These are phyloP conservation scores for Helotiales sp. DNA, from an alignment of 2,329 filamentous ascomycete genomes.

Conservation along the genomic window DNA sequence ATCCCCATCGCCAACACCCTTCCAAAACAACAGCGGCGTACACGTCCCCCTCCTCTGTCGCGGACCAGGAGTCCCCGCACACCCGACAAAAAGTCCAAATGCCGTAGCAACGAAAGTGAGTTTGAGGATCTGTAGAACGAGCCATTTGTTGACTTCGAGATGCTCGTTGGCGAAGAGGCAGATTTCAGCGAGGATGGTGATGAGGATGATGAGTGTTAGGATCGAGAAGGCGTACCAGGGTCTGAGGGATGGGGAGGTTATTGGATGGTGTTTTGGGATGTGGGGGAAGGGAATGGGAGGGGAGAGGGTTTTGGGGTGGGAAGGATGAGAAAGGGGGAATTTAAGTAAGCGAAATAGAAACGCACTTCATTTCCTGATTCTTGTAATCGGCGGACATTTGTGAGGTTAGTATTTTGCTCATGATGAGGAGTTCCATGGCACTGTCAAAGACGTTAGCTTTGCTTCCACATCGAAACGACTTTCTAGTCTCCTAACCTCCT, in stretches of 20 bases:
- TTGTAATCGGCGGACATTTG: not conserved
- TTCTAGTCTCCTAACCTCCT: too few relatives aligned
- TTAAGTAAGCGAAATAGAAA: not conserved
- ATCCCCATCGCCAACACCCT: not conserved
- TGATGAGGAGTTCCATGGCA: not conserved
- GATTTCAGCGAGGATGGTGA: constrained; percentile 1
- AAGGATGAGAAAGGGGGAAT: not conserved
- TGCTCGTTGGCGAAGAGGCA: constrained; percentile 6
- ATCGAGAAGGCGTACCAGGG: not conserved
- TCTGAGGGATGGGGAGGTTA: not conserved
- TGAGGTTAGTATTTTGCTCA: not conserved
- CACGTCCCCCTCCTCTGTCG: not conserved
- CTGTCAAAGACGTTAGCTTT: not conserved
- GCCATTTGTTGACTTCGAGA: not conserved
- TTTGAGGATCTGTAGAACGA: constrained; percentile 3
- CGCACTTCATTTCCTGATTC: not conserved
- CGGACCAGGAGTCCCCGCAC: not conserved
- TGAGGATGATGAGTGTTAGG: not conserved
- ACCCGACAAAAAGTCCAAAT: not conserved
- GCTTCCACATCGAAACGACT: too few relatives aligned
- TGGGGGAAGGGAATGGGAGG: not conserved
- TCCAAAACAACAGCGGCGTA: not conserved
- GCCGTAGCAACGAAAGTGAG: not conserved
- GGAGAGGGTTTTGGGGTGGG: not conserved
- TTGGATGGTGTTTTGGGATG: not conserved